Base-by-base conservation (phyloP, 768 basidiomycete genomes). In the Cystobasidium ongulense region DNA sequence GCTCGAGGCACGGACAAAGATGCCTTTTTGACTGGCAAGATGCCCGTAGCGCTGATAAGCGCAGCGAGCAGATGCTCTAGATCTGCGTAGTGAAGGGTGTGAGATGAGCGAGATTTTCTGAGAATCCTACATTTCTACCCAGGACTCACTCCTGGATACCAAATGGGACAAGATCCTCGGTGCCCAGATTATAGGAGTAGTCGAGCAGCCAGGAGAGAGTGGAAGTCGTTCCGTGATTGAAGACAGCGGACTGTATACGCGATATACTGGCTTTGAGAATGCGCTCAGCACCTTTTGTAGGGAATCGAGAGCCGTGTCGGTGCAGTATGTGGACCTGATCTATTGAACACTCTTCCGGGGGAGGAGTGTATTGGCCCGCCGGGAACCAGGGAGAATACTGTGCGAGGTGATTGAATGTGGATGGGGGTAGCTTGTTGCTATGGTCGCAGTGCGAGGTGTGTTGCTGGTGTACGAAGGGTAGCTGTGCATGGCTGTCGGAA, bases 221-320 rank as follows among this genome's bases (percentile, higher is more conserved):
- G 25, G n/a, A 64, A 43, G 27, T 33, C 29, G 36, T 36, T 1
- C 46, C 46, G 17, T 29, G 2, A 11, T 80, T 27, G 78, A 81
- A 66, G 90, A 81, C 76, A 0, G 84, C 88, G 0, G 83, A 77
- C 72, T 86, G 78, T 0, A 92, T 82, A 75, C 88, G 89, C 5
- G 78, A 73, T 10, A 92, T 77, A 0, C 88, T 84, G 2, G 78
- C 74, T 21, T 80, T 75, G 10, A 89, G 89, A 33, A 75, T 70
- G 11, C 77, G 76, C 0, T 83, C 79, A 13, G 85, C 84, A 1
- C 83, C 83, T 0, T 78, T 76, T 0, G 90, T 91, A 0, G 91
- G 91, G 77, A 84, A 91, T 36, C 91, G 86, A 0, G 89, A 86
- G 1, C 90, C 90, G 78, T 93, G 91, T 13, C 91, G 84, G 81